These are phyloP conservation scores for Narthecium ossifragum DNA, from an alignment of 106 monocot species.

Conservation along the genomic window DNA sequence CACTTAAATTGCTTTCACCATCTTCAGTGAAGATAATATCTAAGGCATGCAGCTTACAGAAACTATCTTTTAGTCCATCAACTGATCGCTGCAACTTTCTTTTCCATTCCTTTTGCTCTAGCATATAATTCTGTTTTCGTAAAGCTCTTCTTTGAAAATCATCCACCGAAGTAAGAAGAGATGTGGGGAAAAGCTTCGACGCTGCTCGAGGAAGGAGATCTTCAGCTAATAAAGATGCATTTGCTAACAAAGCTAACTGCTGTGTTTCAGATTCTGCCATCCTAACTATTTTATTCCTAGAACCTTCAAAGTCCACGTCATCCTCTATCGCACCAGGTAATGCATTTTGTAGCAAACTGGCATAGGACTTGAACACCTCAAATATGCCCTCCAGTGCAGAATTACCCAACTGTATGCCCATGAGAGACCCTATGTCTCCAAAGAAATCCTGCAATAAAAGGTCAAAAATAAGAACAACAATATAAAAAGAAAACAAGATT, in stretches of 20 bases:
- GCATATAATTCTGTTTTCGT: conserved; percentile 52
- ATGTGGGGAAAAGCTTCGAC: conserved; percentile 57
- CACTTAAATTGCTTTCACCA: conserved; percentile 67
- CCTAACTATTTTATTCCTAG: conserved; percentile 74
- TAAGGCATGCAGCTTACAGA: conserved; percentile 92
- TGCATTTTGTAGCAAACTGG: conserved; percentile 76
- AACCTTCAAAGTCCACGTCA: conserved; percentile 61
- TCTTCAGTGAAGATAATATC: conserved; percentile 98
- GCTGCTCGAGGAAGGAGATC: conserved; percentile 86
- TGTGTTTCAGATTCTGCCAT: conserved; percentile 84
- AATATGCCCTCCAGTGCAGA: conserved; percentile 78
- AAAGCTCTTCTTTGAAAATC: conserved; percentile 51
- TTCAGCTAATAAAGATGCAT: conserved; percentile 89
- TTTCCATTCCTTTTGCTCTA: conserved; percentile 94
- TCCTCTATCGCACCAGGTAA: conserved; percentile 86
- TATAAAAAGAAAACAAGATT: conserved; percentile 3
- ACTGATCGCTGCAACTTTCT: conserved; percentile 70
- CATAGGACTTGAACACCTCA: conserved; percentile 74
- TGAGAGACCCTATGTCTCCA: conserved; percentile 83
- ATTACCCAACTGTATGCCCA: conserved; percentile 81
- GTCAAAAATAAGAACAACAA: not conserved
- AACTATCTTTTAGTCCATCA: conserved; percentile 68
- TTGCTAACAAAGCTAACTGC: conserved; percentile 84
- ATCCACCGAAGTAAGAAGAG: conserved; percentile 36
- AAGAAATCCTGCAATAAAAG: conserved; percentile 74